Percentiles rank a stretch among this genome's conserved stretches.
These are phyloP conservation scores for Jaltomata sinuosa DNA, from an alignment of 257 asterid genomes.

Conservation along the genomic window DNA sequence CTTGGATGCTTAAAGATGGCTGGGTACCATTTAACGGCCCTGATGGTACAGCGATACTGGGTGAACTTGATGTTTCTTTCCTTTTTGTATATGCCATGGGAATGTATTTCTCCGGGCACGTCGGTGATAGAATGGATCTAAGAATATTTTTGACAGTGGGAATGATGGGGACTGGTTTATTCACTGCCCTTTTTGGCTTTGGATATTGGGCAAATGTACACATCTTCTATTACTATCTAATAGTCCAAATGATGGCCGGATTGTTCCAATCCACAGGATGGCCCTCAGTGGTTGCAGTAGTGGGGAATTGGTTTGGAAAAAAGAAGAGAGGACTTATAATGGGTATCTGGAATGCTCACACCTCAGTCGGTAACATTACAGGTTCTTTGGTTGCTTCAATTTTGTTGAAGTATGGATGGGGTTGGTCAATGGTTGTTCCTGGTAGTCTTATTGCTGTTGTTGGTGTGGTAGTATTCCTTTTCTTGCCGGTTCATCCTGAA, in stretches of 20 bases:
- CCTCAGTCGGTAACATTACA: constrained; percentile 83
- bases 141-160: constrained; percentile 72
- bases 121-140: constrained; percentile 84
- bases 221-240: constrained; percentile 54
- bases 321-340: constrained; percentile 90
- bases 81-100: constrained; percentile 81
- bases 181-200: constrained; percentile 76
- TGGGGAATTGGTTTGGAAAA: constrained; percentile 97
- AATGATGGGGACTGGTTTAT: constrained; percentile 96
- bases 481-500: constrained; percentile 75
- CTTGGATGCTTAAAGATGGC: constrained; percentile 48
- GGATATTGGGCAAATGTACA: constrained; percentile 87
- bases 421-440: constrained; percentile 91
- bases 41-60: constrained; percentile 74
- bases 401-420: constrained; percentile 87
- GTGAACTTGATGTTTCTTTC: constrained; percentile 90
- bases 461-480: constrained; percentile 57
- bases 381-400: constrained; percentile 82
- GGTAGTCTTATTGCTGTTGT: constrained; percentile 53
- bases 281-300: constrained; percentile 98
- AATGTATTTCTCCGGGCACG: constrained; percentile 87
- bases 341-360: constrained; percentile 99
- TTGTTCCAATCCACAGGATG: constrained; percentile 95
- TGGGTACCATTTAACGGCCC: constrained; percentile 85
- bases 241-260: constrained; percentile 90